A percentile compares a stretch with the other conserved stretches of the same genome.
These are phyloP conservation scores for Drosera capensis DNA, from an alignment of 148 eudicot genomes.

Conservation along the genomic window DNA sequence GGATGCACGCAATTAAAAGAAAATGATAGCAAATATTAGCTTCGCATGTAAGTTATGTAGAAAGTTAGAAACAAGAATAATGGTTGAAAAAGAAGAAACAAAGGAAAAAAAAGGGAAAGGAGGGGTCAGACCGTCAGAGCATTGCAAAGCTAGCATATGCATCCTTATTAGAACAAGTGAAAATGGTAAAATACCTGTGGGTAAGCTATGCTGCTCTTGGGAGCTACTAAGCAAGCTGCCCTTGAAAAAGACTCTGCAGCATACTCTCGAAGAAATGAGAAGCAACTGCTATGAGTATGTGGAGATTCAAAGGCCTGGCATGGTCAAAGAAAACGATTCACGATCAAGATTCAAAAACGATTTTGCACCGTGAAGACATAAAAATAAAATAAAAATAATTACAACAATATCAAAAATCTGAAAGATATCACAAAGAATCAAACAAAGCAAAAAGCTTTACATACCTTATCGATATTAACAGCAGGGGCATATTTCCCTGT, in stretches of 20 bases:
- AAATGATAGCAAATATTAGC: background rate
- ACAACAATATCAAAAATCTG: background rate
- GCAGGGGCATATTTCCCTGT: conserved; percentile 79
- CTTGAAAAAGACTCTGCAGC: conserved; percentile 68
- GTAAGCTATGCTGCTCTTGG: conserved; percentile 80
- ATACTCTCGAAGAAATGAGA: conserved; percentile 76
- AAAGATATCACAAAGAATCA: background rate
- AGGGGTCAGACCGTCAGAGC: too few relatives aligned
- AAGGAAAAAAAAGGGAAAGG: too few relatives aligned
- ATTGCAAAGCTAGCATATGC: too few relatives aligned
- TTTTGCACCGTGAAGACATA: background rate
- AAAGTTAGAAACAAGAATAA: too few relatives aligned
- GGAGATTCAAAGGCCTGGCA: conserved; percentile 98
- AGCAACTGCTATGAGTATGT: conserved; percentile 70
- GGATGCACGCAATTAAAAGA: conserved; percentile 1
- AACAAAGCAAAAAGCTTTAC: background rate
- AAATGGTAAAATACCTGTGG: conserved; percentile 56
- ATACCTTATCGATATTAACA: conserved; percentile 92
- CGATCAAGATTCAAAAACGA: background rate
- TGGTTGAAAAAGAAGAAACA: too few relatives aligned
- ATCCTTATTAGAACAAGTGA: too few relatives aligned
- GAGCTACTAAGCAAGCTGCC: conserved; percentile 77
- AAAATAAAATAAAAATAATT: conserved; percentile 2
- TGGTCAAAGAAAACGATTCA: background rate
- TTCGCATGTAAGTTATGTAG: too few relatives aligned